A percentile compares a stretch with the other conserved stretches of the same genome.
phyloP scores from a whole-genome alignment of 1,139 yeast genomes.

The Saccharomyces hybrid region DNA sequence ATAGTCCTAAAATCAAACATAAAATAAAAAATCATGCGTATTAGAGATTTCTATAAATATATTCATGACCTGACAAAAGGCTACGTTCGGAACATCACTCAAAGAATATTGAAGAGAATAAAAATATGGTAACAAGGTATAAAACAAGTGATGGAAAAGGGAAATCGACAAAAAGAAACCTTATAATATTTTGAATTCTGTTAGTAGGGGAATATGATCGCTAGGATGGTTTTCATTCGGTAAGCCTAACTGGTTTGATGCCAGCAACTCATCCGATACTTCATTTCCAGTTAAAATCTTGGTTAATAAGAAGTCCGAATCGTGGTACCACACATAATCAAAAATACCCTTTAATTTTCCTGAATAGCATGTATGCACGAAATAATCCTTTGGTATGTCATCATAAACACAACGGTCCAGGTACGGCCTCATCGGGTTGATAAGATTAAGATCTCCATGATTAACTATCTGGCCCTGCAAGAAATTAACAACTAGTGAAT shows the following conservation, averaged over 20 bases:
- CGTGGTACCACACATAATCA: constrained; percentile 53
- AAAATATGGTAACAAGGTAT: constrained; percentile 5
- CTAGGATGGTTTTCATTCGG: constrained; percentile 90
- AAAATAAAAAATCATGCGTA: background rate
- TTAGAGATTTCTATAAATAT: background rate
- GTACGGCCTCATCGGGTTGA: constrained; percentile 31
- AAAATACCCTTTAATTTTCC: constrained; percentile 44
- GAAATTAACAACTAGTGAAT: constrained; percentile 43
- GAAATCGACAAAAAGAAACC: background rate
- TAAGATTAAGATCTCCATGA: constrained; percentile 30
- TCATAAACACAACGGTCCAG: constrained; percentile 35
- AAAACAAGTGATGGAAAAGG: background rate
- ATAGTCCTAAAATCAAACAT: background rate
- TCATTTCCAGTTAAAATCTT: constrained; percentile 71
- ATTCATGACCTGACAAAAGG: background rate
- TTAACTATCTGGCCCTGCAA: constrained; percentile 35
- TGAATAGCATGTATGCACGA: constrained; percentile 46
- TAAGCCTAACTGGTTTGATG: constrained; percentile 62
- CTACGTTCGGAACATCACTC: background rate
- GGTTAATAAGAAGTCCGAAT: constrained; percentile 32
- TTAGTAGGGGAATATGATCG: constrained; percentile 81
- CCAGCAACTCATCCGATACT: constrained; percentile 46
- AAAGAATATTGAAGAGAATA: background rate
- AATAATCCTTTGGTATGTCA: constrained; percentile 32
- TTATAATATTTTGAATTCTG: constrained; percentile 53